Percentiles rank a stretch among this genome's conserved stretches.
phyloP scores from a whole-genome alignment of 306 rosid genomes.

The Fragaria iinumae region DNA sequence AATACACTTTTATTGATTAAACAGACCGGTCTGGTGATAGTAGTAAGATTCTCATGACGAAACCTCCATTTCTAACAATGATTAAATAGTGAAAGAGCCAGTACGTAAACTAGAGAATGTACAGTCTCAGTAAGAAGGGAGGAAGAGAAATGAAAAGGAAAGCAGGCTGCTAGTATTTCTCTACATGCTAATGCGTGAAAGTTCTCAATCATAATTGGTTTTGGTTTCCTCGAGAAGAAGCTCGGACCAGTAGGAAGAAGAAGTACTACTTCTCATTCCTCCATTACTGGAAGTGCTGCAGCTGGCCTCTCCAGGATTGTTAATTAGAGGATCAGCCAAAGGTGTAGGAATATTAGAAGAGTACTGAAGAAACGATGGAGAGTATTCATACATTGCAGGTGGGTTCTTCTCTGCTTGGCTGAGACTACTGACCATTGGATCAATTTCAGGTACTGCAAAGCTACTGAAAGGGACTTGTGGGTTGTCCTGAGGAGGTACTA shows the following conservation, averaged over 20 bases:
- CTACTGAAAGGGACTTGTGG: constrained; percentile 69
- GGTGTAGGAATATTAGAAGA: constrained; percentile 32
- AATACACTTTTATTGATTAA: background rate
- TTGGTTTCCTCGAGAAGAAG: constrained; percentile 31
- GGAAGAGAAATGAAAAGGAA: background rate
- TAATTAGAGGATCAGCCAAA: constrained; percentile 12
- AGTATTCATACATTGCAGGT: constrained; percentile 17
- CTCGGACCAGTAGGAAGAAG: constrained; percentile 56
- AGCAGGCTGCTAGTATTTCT: background rate
- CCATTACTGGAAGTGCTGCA: constrained; percentile 57
- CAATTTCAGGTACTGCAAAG: constrained; percentile 31
- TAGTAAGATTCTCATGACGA: background rate
- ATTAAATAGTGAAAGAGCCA: background rate
- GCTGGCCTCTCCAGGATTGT: constrained; percentile 48
- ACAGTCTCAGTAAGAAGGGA: background rate
- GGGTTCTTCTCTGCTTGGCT: constrained; percentile 46
- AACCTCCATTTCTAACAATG: background rate
- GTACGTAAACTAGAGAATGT: background rate
- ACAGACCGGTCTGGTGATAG: background rate
- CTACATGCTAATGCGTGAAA: background rate
- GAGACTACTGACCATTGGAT: constrained; percentile 14
- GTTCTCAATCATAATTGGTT: constrained; percentile 35
- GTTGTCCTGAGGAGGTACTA: constrained; percentile 39
- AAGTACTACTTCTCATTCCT: constrained; percentile 21
- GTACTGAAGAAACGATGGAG: constrained; percentile 38